Evolutionary conservation across 176 grass and related monocot genomes (phyloP).

Genomic region (Avena insularis): DNA sequence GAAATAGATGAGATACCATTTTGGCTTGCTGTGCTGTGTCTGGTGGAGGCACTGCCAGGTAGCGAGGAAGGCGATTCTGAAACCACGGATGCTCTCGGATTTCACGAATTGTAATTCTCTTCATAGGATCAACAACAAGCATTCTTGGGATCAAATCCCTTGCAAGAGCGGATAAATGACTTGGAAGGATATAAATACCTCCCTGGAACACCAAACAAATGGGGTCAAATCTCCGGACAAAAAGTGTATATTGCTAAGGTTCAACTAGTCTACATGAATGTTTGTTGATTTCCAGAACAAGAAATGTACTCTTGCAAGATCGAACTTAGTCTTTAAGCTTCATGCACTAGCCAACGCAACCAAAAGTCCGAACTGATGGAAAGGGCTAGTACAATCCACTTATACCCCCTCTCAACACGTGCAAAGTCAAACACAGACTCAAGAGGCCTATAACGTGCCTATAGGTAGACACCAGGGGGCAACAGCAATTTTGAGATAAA

Average conservation of each 20-base stretch:
- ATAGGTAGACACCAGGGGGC: no score
- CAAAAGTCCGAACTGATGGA: no score
- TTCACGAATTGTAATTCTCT: slow-evolving; percentile 87
- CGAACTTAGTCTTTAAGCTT: neutral
- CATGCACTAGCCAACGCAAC: no score
- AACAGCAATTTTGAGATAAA: no score
- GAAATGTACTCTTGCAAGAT: slow-evolving; percentile 18
- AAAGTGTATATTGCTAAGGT: slow-evolving; percentile 14
- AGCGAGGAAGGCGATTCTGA: slow-evolving; percentile 69
- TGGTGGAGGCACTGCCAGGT: slow-evolving; percentile 89
- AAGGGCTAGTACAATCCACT: no score
- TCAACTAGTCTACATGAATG: slow-evolving; percentile 11
- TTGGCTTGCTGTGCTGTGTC: slow-evolving; percentile 84
- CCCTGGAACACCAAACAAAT: slow-evolving; percentile 54
- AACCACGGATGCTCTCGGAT: slow-evolving; percentile 97
- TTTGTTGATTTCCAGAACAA: slow-evolving; percentile 7
- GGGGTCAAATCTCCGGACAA: slow-evolving; percentile 28
- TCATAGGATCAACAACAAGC: slow-evolving; percentile 97
- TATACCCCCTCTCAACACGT: no score
- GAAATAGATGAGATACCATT: slow-evolving; percentile 60
- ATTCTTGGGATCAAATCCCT: slow-evolving; percentile 95
- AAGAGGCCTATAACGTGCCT: no score
- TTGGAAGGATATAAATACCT: slow-evolving; percentile 95
- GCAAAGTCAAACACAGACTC: no score
- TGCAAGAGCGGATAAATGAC: slow-evolving; percentile 87